Percentiles rank a stretch among this genome's conserved stretches.
Conservation (phyloP, 2,329 filamentous ascomycete genomes). For the Grosmannia penicillata region DNA sequence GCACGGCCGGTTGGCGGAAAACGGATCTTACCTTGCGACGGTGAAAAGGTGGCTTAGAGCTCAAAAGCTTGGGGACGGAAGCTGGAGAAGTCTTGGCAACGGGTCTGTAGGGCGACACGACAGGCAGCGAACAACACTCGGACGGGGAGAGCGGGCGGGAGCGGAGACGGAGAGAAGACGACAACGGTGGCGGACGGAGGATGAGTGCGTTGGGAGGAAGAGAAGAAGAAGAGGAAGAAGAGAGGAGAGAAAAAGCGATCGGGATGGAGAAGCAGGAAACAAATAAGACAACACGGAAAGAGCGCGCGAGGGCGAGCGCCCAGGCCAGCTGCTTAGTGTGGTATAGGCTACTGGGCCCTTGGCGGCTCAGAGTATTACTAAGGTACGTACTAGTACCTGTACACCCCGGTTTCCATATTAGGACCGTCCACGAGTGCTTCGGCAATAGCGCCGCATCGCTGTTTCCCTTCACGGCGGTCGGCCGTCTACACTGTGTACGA, state of each 20-base stretch:
- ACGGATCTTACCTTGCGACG: background rate
- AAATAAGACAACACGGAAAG: conserved; percentile 8
- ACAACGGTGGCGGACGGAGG: background rate
- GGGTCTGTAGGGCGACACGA: background rate
- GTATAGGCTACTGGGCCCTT: no score
- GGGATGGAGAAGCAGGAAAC: conserved; percentile 2
- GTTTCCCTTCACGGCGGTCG: no score
- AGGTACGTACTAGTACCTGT: no score
- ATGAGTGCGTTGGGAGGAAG: conserved; percentile 4
- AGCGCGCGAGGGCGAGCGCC: conserved; percentile 6
- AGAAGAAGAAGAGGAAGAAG: background rate
- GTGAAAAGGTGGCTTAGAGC: background rate
- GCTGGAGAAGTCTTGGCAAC: conserved; percentile 4
- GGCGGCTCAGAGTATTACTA: no score
- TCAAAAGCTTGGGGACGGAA: background rate
- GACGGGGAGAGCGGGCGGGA: background rate
- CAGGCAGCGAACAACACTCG: conserved; percentile 5
- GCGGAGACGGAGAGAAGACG: conserved; percentile 1
- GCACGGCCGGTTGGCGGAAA: no score
- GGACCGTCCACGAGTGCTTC: no score
- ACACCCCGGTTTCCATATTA: no score
- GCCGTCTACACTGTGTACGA: no score
- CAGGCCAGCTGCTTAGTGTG: conserved; percentile 5
- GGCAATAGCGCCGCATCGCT: no score
- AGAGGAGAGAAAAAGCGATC: background rate